These are phyloP conservation scores for Aureobasidium sp. DNA, from an alignment of 2,329 filamentous ascomycete genomes.

Conservation along the genomic window DNA sequence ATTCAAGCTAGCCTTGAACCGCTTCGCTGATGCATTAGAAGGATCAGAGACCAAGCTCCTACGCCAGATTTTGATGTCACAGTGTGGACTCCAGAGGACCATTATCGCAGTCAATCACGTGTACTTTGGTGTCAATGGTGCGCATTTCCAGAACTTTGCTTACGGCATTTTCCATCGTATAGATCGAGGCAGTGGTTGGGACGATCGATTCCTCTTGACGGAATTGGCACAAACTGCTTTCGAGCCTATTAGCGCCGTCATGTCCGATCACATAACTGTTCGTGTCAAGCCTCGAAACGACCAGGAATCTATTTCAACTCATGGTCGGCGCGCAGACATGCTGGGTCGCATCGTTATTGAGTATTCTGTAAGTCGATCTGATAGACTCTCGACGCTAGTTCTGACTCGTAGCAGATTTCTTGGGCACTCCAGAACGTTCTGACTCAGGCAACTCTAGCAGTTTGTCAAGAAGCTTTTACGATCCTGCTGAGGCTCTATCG, in stretches of 20 bases:
- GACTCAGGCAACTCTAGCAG: conserved; percentile 53
- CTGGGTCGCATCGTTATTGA: conserved; percentile 58
- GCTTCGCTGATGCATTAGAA: conserved; percentile 72
- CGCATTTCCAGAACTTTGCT: conserved; percentile 58
- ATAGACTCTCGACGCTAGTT: neutral
- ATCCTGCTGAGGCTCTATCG: conserved; percentile 72
- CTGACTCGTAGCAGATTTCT: conserved; percentile 31
- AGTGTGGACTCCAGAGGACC: conserved; percentile 59
- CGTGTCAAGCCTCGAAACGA: neutral
- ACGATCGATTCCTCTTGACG: conserved; percentile 73
- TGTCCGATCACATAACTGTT: conserved; percentile 57
- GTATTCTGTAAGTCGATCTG: conserved; percentile 53
- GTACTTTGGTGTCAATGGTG: conserved; percentile 72
- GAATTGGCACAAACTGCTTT: conserved; percentile 71
- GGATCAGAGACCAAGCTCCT: conserved; percentile 61
- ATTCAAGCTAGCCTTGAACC: conserved; percentile 63
- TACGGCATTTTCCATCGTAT: conserved; percentile 67
- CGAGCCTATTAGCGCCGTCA: conserved; percentile 43
- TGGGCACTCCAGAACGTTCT: conserved; percentile 67
- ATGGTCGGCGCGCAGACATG: neutral
- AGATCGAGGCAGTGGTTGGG: conserved; percentile 59
- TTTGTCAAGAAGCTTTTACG: conserved; percentile 67
- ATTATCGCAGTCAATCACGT: conserved; percentile 63
- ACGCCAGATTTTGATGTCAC: conserved; percentile 58
- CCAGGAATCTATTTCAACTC: neutral